Conservation (phyloP, 805 yeast species). For the Ogataea paradorogensis region DNA sequence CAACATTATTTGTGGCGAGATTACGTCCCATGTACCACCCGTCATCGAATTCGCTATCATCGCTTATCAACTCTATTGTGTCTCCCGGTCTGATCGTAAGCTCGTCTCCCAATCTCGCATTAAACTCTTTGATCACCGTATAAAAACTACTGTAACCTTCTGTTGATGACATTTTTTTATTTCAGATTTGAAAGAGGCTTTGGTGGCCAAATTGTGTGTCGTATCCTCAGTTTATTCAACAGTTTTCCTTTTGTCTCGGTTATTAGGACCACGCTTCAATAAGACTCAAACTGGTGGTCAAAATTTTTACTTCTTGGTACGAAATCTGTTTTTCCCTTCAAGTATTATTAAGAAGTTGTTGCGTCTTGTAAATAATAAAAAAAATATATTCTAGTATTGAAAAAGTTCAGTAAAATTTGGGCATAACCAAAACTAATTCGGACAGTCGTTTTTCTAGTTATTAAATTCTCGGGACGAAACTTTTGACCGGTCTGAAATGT, state of each 20-base stretch:
- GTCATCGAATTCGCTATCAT: slow-evolving; percentile 89
- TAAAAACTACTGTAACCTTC: slow-evolving; percentile 30
- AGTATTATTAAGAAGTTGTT: background rate
- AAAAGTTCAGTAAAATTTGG: too few species aligned
- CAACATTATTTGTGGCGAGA: slow-evolving; percentile 67
- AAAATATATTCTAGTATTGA: background rate
- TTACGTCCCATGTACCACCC: slow-evolving; percentile 97
- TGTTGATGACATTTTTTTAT: slow-evolving; percentile 3
- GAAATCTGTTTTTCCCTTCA: background rate
- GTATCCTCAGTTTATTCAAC: too few species aligned
- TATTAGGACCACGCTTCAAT: too few species aligned
- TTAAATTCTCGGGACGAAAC: too few species aligned
- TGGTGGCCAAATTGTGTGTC: too few species aligned
- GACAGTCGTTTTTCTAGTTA: too few species aligned
- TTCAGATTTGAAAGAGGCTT: background rate
- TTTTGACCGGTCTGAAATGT: too few species aligned
- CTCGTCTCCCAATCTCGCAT: slow-evolving; percentile 87
- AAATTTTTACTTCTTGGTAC: too few species aligned
- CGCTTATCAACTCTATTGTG: slow-evolving; percentile 82
- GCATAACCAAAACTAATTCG: too few species aligned
- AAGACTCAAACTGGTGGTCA: too few species aligned
- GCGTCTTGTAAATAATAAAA: background rate
- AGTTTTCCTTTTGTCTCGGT: too few species aligned
- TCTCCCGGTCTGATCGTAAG: slow-evolving; percentile 79
- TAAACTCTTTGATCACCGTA: slow-evolving; percentile 79